These are phyloP conservation scores for Leishmania lainsoni DNA, from an alignment of 208 protist species.

Conservation along the genomic window DNA sequence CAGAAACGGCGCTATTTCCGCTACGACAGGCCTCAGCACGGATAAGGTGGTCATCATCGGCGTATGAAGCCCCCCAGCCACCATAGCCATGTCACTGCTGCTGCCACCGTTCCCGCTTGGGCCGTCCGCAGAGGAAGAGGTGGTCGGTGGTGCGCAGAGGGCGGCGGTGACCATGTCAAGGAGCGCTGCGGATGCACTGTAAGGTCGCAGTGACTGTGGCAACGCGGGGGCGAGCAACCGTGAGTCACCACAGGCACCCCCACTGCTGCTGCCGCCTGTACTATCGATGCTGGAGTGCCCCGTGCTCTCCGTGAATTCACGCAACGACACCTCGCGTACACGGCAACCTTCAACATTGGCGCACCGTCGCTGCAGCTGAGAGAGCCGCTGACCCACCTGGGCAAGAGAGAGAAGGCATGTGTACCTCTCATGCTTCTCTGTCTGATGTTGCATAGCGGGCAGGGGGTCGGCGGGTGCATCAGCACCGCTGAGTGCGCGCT, in stretches of 20 bases:
- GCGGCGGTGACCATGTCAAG: conserved; percentile 21
- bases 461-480: background rate
- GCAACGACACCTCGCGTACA: conserved; percentile 2
- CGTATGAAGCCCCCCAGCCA: conserved; percentile 5
- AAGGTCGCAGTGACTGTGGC: conserved; percentile 18
- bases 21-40: conserved; percentile 23
- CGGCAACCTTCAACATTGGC: background rate
- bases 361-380: conserved; percentile 10
- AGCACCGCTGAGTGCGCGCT: conserved; percentile 10
- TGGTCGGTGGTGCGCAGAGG: conserved; percentile 5
- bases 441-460: background rate
- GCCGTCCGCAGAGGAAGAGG: background rate
- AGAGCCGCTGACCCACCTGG: background rate
- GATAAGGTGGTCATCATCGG: background rate
- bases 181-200: conserved; percentile 14
- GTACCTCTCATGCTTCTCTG: conserved; percentile 8
- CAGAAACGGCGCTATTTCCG: conserved; percentile 21
- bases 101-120: background rate
- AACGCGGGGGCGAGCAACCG: background rate
- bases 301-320: conserved; percentile 14
- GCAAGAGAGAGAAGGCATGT: conserved; percentile 2
- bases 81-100: background rate
- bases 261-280: background rate
- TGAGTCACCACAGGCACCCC: background rate
- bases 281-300: background rate